These are phyloP conservation scores for Flaveria bidentis DNA, from an alignment of 129 eudicot genomes.

Conservation along the genomic window DNA sequence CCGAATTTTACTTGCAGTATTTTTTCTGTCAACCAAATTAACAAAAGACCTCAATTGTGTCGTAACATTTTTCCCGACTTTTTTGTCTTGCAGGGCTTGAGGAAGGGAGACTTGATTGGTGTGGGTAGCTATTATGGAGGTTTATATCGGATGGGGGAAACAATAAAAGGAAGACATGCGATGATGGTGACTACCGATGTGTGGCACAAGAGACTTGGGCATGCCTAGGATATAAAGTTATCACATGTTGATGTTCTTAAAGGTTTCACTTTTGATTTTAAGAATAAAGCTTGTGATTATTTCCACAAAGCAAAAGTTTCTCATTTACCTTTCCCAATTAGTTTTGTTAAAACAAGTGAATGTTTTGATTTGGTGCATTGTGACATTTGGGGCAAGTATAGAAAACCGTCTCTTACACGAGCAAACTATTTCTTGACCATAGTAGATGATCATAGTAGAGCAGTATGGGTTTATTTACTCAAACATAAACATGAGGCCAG, in stretches of 20 bases:
- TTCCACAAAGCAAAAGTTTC: background rate
- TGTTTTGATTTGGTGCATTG: background rate
- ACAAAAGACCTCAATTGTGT: background rate
- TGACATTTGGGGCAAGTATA: background rate
- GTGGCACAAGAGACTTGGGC: background rate
- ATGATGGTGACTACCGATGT: background rate
- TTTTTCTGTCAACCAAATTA: background rate
- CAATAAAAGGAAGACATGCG: background rate
- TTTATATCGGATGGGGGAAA: background rate
- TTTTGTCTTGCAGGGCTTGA: background rate
- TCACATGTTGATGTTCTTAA: background rate
- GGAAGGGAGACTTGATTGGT: background rate
- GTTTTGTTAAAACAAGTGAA: background rate
- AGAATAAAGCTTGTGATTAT: background rate
- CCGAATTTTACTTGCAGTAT: background rate
- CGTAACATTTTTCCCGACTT: background rate
- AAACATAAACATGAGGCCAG: background rate
- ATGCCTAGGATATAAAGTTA: background rate
- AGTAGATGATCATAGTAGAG: background rate
- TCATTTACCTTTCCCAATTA: background rate
- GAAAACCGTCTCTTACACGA: background rate
- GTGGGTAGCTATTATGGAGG: background rate
- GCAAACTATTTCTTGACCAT: background rate
- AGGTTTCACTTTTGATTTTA: background rate
- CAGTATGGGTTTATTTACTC: background rate